These are phyloP conservation scores for Penicillium maclennaniae DNA, from an alignment of 495 filamentous ascomycete genomes.

Conservation along the genomic window DNA sequence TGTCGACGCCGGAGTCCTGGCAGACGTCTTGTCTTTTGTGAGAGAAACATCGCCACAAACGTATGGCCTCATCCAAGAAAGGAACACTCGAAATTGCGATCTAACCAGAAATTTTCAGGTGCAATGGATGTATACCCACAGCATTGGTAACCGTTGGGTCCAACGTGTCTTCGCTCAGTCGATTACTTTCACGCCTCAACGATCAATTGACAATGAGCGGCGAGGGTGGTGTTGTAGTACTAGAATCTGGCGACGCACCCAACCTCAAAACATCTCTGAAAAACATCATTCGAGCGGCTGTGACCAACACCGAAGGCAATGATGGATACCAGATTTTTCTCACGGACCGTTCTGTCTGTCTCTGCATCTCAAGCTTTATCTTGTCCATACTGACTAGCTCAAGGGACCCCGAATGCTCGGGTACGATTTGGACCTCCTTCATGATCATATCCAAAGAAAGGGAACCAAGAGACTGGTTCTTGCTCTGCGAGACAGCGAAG, in stretches of 20 bases:
- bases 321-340: slow-evolving; percentile 42
- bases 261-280: slow-evolving; percentile 83
- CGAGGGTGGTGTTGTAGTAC: slow-evolving; percentile 56
- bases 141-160: slow-evolving; percentile 81
- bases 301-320: slow-evolving; percentile 52
- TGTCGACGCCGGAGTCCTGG: slow-evolving; percentile 54
- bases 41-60: slow-evolving; percentile 43
- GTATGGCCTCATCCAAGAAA: slow-evolving; percentile 21
- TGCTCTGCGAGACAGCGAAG: slow-evolving; percentile 86
- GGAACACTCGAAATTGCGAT: not conserved
- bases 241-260: slow-evolving; percentile 72
- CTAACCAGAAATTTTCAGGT: slow-evolving; percentile 22
- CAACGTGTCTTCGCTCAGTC: slow-evolving; percentile 74
- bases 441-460: slow-evolving; percentile 57
- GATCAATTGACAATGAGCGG: slow-evolving; percentile 44
- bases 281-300: slow-evolving; percentile 70
- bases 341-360: slow-evolving; percentile 52
- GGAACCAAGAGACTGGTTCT: slow-evolving; percentile 62
- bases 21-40: slow-evolving; percentile 66
- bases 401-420: slow-evolving; percentile 72
- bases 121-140: slow-evolving; percentile 60
- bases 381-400: slow-evolving; percentile 14
- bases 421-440: slow-evolving; percentile 84
- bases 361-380: not conserved
- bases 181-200: slow-evolving; percentile 65